A percentile compares a stretch with the other conserved stretches of the same genome.
These are phyloP conservation scores for Populus ilicifolia DNA, from an alignment of 345 rosid species.

Conservation along the genomic window DNA sequence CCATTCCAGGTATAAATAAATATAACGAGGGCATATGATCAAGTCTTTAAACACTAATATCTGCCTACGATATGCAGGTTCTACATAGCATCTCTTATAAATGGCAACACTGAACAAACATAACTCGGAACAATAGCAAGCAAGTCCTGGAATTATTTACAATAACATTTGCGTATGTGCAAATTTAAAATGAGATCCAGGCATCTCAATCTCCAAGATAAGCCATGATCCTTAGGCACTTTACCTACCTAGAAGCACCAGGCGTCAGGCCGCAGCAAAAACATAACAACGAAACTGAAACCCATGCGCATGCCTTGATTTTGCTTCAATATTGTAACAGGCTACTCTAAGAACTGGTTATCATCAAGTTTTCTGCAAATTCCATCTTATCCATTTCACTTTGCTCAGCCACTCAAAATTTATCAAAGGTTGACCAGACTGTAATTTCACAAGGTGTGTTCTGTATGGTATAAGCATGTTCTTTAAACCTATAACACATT, in stretches of 20 bases:
- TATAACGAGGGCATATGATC: not conserved
- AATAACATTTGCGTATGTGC: not conserved
- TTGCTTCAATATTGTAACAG: not conserved
- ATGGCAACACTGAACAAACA: slow-evolving; percentile 5
- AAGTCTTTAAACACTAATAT: not conserved
- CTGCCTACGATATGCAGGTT: not conserved
- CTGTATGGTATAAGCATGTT: slow-evolving; percentile 79
- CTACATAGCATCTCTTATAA: not conserved
- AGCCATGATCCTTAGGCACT: not conserved
- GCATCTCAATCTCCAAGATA: not conserved
- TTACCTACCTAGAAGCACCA: not conserved
- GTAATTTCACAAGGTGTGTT: slow-evolving; percentile 60
- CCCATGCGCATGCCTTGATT: not conserved
- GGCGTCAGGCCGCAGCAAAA: not conserved
- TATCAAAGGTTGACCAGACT: slow-evolving; percentile 44
- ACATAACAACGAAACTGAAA: not conserved
- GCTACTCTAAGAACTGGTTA: not conserved
- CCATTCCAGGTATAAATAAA: not conserved
- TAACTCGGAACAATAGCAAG: not conserved
- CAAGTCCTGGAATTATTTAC: slow-evolving; percentile 11
- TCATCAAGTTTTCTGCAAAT: slow-evolving; percentile 47
- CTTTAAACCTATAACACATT: slow-evolving; percentile 57
- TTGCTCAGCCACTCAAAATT: slow-evolving; percentile 67
- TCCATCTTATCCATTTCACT: slow-evolving; percentile 54
- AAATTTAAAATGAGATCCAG: not conserved